Percentiles rank a stretch among this genome's conserved stretches.
These are phyloP conservation scores for Apocynum venetum DNA, from an alignment of 257 asterid species.

Conservation along the genomic window DNA sequence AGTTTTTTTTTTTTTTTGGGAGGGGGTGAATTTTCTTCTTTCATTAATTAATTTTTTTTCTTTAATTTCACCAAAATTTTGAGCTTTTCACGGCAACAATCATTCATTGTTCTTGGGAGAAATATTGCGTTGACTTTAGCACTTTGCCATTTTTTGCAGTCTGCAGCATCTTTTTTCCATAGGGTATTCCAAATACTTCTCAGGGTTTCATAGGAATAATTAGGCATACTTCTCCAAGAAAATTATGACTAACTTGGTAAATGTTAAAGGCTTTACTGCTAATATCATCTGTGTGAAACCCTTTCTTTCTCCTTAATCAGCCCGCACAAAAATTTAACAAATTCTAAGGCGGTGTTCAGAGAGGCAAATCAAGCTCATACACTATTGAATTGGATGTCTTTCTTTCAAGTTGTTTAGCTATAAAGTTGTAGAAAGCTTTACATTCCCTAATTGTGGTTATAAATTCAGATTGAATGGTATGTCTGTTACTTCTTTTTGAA, in stretches of 20 bases:
- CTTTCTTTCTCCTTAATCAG: background rate
- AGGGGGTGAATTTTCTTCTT: background rate
- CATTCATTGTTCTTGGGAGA: background rate
- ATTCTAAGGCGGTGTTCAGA: background rate
- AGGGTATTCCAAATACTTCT: background rate
- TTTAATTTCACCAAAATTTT: background rate
- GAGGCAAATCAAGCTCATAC: background rate
- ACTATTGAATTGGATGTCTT: background rate
- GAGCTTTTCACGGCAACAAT: background rate
- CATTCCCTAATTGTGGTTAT: background rate
- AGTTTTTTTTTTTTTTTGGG: background rate
- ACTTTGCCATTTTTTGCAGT: background rate
- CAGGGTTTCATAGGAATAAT: background rate
- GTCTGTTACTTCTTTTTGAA: background rate
- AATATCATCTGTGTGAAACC: background rate
- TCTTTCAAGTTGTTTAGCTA: background rate
- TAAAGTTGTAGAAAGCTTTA: background rate
- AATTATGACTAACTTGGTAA: background rate
- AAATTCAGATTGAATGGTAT: background rate
- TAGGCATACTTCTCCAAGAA: background rate
- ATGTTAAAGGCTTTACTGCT: background rate
- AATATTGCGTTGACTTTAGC: no score
- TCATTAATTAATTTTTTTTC: background rate
- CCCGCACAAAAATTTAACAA: background rate
- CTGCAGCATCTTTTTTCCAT: background rate